Evolutionary conservation across 495 filamentous ascomycete species (phyloP).

Genomic region (Talaromyces wortmannii): DNA sequence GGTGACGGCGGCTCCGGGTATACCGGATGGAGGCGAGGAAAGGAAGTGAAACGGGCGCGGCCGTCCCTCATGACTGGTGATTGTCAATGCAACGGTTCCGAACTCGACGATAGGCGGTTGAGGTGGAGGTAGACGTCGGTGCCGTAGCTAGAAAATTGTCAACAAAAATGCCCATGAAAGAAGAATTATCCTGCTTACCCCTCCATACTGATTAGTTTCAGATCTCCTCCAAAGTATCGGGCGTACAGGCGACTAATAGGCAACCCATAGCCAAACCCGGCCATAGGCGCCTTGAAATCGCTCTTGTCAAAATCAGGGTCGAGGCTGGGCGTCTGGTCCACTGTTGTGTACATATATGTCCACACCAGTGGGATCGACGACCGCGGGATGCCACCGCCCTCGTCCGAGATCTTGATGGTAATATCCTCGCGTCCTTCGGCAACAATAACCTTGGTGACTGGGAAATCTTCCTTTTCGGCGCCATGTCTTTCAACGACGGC

Average conservation of each 20-base stretch:
- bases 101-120: slow-evolving; percentile 89
- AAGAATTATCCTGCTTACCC: slow-evolving; percentile 55
- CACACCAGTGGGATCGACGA: slow-evolving; percentile 91
- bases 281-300: slow-evolving; percentile 99
- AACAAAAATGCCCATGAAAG: slow-evolving; percentile 1
- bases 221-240: slow-evolving; percentile 91
- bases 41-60: slow-evolving; percentile 39
- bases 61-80: slow-evolving; percentile 89
- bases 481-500: slow-evolving; percentile 96
- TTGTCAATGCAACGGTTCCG: slow-evolving; percentile 98
- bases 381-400: slow-evolving; percentile 90
- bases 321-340: slow-evolving; percentile 87
- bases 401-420: slow-evolving; percentile 94
- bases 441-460: slow-evolving; percentile 93
- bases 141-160: slow-evolving; percentile 64
- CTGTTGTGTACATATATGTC: slow-evolving; percentile 99
- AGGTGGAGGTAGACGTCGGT: slow-evolving; percentile 98
- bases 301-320: slow-evolving; percentile 98
- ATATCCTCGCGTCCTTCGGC: slow-evolving; percentile 98
- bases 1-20: slow-evolving; percentile 20
- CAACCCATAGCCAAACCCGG: slow-evolving; percentile 93
- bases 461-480: slow-evolving; percentile 90
- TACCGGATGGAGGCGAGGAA: slow-evolving; percentile 36
- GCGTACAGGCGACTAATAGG: slow-evolving; percentile 93
- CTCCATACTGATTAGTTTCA: slow-evolving; percentile 99